A percentile compares a stretch with the other conserved stretches of the same genome.
These are phyloP conservation scores for Phytophthora podocarpi DNA, from an alignment of 352 stramenopile species.

Conservation along the genomic window DNA sequence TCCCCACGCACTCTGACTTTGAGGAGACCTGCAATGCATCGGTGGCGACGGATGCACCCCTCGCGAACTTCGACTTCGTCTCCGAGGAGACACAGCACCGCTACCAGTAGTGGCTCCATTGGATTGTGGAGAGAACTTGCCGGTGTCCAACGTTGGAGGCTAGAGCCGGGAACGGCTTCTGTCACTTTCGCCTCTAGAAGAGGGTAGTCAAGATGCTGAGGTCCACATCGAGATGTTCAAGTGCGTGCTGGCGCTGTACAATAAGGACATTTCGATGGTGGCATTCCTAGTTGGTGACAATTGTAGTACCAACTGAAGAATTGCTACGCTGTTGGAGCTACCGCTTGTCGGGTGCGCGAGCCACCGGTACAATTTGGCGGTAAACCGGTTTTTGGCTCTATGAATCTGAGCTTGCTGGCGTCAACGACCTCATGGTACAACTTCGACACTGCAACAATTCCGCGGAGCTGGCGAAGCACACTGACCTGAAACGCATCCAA, in stretches of 20 bases:
- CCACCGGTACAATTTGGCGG: conserved; percentile 6
- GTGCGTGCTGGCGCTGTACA: conserved; percentile 7
- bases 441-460: conserved; percentile 7
- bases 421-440: conserved; percentile 6
- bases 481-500: conserved; percentile 8
- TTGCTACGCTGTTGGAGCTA: conserved; percentile 1
- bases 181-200: conserved; percentile 3
- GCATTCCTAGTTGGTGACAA: conserved; percentile 3
- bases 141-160: neutral
- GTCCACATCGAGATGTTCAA: conserved; percentile 17
- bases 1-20: conserved; percentile 1
- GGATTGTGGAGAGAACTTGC: conserved; percentile 3
- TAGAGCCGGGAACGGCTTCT: conserved; percentile 5
- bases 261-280: conserved; percentile 5
- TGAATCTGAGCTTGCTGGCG: neutral
- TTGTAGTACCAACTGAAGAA: neutral
- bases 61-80: conserved; percentile 6
- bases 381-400: conserved; percentile 1
- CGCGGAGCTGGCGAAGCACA: conserved; percentile 1
- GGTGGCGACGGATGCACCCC: too few relatives aligned
- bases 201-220: too few relatives aligned
- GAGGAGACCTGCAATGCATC: neutral
- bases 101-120: conserved; percentile 5
- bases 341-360: neutral
- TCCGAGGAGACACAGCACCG: conserved; percentile 6